These are phyloP conservation scores for Escallonia herrerae DNA, from an alignment of 129 eudicot genomes.

Conservation along the genomic window DNA sequence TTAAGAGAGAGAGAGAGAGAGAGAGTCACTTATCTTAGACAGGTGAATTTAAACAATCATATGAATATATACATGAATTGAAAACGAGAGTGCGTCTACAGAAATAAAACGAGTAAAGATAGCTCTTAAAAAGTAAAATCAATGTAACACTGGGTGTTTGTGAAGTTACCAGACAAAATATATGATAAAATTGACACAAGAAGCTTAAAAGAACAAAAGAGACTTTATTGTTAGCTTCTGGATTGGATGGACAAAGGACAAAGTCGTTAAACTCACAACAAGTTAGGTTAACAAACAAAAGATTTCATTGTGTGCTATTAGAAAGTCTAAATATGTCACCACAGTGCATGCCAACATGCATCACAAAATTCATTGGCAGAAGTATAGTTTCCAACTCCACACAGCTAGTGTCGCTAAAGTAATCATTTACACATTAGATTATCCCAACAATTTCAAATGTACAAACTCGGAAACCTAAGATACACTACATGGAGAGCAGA, in stretches of 20 bases:
- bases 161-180: background rate
- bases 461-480: too few species aligned
- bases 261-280: background rate
- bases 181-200: background rate
- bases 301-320: background rate
- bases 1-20: background rate
- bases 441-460: background rate
- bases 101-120: background rate
- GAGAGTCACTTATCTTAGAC: too few species aligned
- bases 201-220: background rate
- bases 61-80: background rate
- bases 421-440: background rate
- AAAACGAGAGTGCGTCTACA: background rate
- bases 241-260: background rate
- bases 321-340: background rate
- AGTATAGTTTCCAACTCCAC: too few species aligned
- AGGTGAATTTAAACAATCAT: background rate
- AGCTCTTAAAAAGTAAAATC: background rate
- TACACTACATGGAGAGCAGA: too few species aligned
- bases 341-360: background rate
- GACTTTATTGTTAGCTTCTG: background rate
- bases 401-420: too few species aligned
- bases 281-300: background rate
- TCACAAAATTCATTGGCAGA: too few species aligned
- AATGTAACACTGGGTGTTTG: background rate